Conservation (phyloP, 139 green algal species). For the Chlamydomonas schloesseri region DNA sequence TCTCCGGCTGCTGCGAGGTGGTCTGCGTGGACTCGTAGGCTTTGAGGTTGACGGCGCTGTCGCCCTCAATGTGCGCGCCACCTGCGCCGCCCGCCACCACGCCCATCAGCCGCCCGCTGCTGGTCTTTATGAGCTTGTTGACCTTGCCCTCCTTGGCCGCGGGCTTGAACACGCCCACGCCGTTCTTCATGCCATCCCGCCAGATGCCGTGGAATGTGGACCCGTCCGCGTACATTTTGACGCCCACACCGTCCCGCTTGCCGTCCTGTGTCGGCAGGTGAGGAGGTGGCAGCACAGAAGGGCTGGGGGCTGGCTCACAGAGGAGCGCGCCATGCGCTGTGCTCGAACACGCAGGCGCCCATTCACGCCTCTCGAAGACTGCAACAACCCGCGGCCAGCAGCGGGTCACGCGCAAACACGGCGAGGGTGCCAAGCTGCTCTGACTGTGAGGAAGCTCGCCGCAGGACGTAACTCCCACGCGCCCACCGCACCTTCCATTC, state of each 20-base stretch:
- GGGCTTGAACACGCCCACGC: slow-evolving; percentile 79
- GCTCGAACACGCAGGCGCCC: no score
- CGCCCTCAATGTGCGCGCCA: background rate
- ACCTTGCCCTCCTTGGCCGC: slow-evolving; percentile 23
- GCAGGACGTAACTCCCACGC: no score
- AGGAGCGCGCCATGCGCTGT: no score
- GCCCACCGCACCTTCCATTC: slow-evolving; percentile 81
- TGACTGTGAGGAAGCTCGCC: no score
- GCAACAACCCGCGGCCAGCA: no score
- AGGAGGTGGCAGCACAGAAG: no score
- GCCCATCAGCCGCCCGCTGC: slow-evolving; percentile 7
- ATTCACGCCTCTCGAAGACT: no score
- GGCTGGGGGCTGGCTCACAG: no score
- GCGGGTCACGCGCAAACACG: no score
- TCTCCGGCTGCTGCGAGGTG: background rate
- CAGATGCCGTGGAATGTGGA: slow-evolving; percentile 91
- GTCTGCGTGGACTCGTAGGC: background rate
- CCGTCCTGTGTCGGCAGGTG: no score
- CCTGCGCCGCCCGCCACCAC: background rate
- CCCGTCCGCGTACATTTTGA: slow-evolving; percentile 89
- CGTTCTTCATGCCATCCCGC: slow-evolving; percentile 85
- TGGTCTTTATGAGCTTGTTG: slow-evolving; percentile 1
- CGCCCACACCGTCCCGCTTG: slow-evolving; percentile 81
- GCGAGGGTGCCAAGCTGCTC: no score
- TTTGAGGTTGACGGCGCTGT: background rate